Conservation (phyloP, 2,329 filamentous ascomycete species). For the Aspergillus flavus region DNA sequence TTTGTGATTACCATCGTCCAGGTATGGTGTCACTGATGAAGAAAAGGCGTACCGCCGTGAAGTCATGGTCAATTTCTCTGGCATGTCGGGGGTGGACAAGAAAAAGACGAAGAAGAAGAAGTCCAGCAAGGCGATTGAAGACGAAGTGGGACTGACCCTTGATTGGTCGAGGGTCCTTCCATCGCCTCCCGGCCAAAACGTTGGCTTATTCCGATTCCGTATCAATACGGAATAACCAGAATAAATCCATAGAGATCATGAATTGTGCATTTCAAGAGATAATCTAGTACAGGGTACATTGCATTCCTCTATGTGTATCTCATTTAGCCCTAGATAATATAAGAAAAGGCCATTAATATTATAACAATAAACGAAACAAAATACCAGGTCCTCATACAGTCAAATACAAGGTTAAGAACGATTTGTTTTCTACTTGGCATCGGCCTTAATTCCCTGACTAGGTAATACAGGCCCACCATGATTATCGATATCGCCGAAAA, state of each 20-base stretch:
- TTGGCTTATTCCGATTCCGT: background rate
- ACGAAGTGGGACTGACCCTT: background rate
- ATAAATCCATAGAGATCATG: too few species aligned
- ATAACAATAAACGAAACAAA: too few species aligned
- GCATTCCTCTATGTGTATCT: too few species aligned
- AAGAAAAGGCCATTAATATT: too few species aligned
- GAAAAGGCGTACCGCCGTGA: background rate
- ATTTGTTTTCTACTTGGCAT: background rate
- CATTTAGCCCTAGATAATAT: too few species aligned
- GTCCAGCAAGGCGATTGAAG: background rate
- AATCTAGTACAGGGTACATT: too few species aligned
- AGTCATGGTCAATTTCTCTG: background rate
- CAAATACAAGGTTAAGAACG: background rate
- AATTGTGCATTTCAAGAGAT: too few species aligned
- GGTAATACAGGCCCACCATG: background rate
- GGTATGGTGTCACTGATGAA: background rate
- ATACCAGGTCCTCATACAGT: too few species aligned
- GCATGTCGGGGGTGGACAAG: background rate
- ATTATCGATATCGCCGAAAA: background rate
- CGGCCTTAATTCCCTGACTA: background rate
- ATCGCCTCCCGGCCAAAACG: too few species aligned
- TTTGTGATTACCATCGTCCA: background rate
- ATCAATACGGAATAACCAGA: background rate
- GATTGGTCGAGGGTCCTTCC: background rate
- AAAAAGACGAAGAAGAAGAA: background rate